A percentile compares a stretch with the other conserved stretches of the same genome.
Conservation (phyloP, 1,284 basidiomycete species). For the Amylostereum areolatum region DNA sequence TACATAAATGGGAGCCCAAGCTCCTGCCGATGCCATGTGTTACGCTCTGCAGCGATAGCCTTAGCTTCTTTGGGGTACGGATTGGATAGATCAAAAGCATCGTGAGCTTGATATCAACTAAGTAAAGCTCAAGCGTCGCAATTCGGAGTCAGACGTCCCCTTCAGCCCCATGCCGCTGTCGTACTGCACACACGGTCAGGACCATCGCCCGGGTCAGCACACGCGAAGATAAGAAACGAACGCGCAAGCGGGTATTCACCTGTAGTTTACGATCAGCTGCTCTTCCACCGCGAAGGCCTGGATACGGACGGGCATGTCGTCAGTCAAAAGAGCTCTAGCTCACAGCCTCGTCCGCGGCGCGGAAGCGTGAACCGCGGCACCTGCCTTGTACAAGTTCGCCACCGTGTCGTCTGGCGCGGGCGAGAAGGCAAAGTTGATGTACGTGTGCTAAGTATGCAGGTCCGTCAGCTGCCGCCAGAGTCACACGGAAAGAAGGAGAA, state of each 20-base stretch:
- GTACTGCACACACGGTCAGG: slow-evolving; percentile 36
- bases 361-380: slow-evolving; percentile 11
- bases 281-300: slow-evolving; percentile 91
- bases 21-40: no score
- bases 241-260: slow-evolving; percentile 38
- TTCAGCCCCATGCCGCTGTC: slow-evolving; percentile 67
- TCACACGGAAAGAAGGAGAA: no score
- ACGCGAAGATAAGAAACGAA: no score
- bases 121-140: no score
- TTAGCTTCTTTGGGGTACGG: no score
- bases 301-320: background rate
- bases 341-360: background rate
- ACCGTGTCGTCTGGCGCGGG: slow-evolving; percentile 92
- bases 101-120: no score
- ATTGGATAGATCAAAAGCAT: no score
- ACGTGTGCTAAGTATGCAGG: slow-evolving; percentile 72
- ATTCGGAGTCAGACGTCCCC: no score
- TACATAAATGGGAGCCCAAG: no score
- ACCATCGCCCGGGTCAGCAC: background rate
- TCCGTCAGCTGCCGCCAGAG: background rate
- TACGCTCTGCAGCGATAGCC: no score
- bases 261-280: slow-evolving; percentile 95
- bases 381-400: slow-evolving; percentile 81
- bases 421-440: slow-evolving; percentile 97
- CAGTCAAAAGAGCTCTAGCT: background rate